Base-by-base conservation (phyloP, 176 grass and related monocot genomes). In the Stipa capillata region DNA sequence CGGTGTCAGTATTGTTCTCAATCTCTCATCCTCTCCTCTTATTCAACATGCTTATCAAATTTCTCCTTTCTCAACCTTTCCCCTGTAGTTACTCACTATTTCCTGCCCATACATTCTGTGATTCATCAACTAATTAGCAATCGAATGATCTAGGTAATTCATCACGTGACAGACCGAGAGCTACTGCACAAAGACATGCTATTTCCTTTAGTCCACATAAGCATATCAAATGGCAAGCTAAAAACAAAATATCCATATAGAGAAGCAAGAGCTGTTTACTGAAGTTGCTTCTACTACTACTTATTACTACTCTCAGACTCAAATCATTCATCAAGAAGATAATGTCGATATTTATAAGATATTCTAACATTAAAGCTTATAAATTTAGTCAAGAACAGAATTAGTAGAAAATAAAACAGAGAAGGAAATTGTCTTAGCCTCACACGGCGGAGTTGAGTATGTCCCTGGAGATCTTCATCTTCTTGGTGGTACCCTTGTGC, bases 391-490 rank as follows among this genome's bases (percentile, higher is more conserved):
- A 52, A 27, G 1, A 52, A 40, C 23, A 63, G 21, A 74, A 73
- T 63, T 55, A 5, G 24, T 9, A 63, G 8, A 32, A n/a, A n/a
- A n/a, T n/a, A n/a, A n/a, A n/a, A n/a, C n/a, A n/a, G n/a, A n/a
- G n/a, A n/a, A n/a, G n/a, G 20, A 71, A n/a, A n/a, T n/a, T n/a
- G n/a, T n/a, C n/a, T n/a, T n/a, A n/a, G 31, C 54, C 83, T 90
- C 65, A 93, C 90, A 87, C 83, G 9, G 73, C 24, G 9, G 74
- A 51, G 5, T 89, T 87, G 8, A 93, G 6, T 21, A 87, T 75
- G 53, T 93, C 80, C 80, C 90, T 83, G 17, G 90, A 89, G 40
- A 93, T 93, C n/a, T n/a, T n/a, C n/a, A n/a, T n/a, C n/a, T n/a
- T n/a, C n/a, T n/a, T n/a, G n/a, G n/a, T n/a, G n/a, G 87, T 64